Conservation (phyloP, 352 stramenopile species). For the Thalassiosira livingstoniorum region DNA sequence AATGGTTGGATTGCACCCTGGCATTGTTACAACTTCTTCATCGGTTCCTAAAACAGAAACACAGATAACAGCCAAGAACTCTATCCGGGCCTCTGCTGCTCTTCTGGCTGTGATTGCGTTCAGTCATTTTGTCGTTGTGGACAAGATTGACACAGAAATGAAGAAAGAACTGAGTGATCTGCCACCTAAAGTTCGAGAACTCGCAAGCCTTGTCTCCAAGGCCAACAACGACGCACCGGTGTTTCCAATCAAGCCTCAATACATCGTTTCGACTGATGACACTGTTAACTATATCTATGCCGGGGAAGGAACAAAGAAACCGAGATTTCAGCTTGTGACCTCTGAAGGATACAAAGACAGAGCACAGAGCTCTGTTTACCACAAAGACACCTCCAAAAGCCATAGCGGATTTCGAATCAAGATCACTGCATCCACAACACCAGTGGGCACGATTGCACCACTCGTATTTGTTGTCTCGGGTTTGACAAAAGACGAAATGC, state of each 20-base stretch:
- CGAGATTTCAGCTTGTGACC: conserved; percentile 2
- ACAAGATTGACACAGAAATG: background rate
- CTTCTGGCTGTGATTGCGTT: background rate
- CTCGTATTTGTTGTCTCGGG: background rate
- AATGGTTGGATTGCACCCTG: too few relatives aligned
- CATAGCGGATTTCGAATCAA: conserved; percentile 5
- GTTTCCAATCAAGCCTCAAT: background rate
- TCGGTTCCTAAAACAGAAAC: conserved; percentile 17
- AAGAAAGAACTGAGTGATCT: conserved; percentile 3
- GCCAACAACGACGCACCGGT: background rate
- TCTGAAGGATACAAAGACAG: background rate
- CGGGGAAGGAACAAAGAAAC: background rate
- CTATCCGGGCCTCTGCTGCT: background rate
- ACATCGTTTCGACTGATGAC: background rate
- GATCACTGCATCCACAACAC: background rate
- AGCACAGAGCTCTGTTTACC: background rate
- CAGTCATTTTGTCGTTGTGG: conserved; percentile 7
- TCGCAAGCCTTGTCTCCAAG: conserved; percentile 1
- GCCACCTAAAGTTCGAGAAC: background rate
- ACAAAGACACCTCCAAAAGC: background rate
- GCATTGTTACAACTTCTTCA: too few relatives aligned
- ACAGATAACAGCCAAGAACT: conserved; percentile 11
- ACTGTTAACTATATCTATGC: background rate
- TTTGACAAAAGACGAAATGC: conserved; percentile 4
- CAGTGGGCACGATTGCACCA: background rate